Evolutionary conservation across 2,329 filamentous ascomycete genomes (phyloP), one percentile per base, ranked within the genome.

Genomic region (Exserohilum rostratum): DNA sequence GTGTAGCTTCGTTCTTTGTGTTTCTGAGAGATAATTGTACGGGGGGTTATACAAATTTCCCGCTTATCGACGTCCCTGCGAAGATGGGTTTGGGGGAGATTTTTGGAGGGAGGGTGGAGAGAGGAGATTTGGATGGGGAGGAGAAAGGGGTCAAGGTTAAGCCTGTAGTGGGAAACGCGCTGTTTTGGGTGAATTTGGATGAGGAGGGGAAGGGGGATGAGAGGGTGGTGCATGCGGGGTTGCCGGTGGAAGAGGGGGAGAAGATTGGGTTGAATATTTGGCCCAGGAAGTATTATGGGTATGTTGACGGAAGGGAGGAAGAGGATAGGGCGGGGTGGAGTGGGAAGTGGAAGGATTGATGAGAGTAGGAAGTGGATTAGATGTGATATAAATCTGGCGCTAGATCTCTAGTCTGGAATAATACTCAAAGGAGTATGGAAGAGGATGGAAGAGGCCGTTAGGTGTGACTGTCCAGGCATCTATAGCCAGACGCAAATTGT

Each of bases 241-340:
- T 85, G 64, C 83, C 84, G 10, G 83, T 86, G 0, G 69, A 72
- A 22, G 74, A 72, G 39, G 84, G 84, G 7, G 77, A 76, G 48
- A 86, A 87, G 74, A 77, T 86, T 51, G 84, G 84, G 0, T 70
- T 86, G 72, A 86, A 87, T 72, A 83, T 87, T 59, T 87, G 84
- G 84, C 62, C 64, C 18, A 64, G 64, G 60, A 68, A 63, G 57
- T 64, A 60, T 22, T 69, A 58, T 59, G 63, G 55, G 38, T 22
- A 22, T 6, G 27, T 52, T 1, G 50, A 44, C 27, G 44, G 20
- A 9, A 11, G 33, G 18, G 10, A 22, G 25, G 34, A 17, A 10
- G 30, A 43, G 33, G 43, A 45, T n/a, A 37, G 38, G 35, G 35
- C 51, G 18, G 43, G 39, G 15, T 52, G 47, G 54, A 57, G 47